Base-by-base conservation (phyloP, 805 yeast genomes). In the Starmerella vitae region DNA sequence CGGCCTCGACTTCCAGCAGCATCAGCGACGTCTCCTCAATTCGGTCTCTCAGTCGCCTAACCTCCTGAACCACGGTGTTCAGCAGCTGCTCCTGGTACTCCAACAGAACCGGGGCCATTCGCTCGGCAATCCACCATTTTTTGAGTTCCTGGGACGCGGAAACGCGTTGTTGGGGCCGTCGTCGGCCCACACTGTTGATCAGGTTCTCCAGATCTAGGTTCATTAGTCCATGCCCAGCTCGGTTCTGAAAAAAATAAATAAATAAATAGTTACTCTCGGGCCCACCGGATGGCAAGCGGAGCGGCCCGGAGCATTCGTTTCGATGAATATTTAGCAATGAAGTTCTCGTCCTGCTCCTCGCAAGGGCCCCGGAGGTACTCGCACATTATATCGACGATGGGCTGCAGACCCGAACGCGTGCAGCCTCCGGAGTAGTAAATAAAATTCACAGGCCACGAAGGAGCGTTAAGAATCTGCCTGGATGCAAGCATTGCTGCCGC, bases 371-470 rank as follows among this genome's bases (percentile, higher is more conserved):
- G 72, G 18, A 65, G 52, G 58, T 82, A 88, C 55, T 78, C 81
- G 58, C 82, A 68, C 46, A 88, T 72, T 65, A 78, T 68, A 46
- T 74, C 76, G 41, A 81, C 71, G 38, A 84, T 76, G 28, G 82
- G 81, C 47, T 68, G 67, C 59, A 91, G 60, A 50, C 80, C 85
- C 30, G 66, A 70, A 46, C 77, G 81, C 18, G 76, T 71, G 59
- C 81, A 82, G 9, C 93, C 96, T 25, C 96, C 96, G 18, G 91
- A 76, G 59, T 88, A 91, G 56, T 84, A 94, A 34, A 83, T 75
- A 48, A 88, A 65, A 60, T 85, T 86, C 7, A 80, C 79, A 55
- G 76, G 76, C 96, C 96, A 86, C 25, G 76, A 24, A 2, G 44
- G 44, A 43, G 38, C 49, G 49, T 61, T 75, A 17, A 78, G 78